Evolutionary conservation across 495 filamentous ascomycete genomes (phyloP).

Genomic region (Podospora sp.): DNA sequence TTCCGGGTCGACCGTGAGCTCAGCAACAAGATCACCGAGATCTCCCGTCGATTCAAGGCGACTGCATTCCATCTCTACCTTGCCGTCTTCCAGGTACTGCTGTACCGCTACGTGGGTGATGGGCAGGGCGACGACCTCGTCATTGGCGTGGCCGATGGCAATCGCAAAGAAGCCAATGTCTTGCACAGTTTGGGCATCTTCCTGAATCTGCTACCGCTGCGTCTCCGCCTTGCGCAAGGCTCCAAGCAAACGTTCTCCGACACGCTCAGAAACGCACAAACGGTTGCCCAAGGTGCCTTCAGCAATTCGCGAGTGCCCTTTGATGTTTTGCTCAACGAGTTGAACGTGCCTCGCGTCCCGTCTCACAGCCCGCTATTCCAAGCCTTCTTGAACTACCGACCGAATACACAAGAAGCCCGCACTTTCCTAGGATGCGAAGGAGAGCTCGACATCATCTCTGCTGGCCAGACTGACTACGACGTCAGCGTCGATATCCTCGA

Average conservation of each 20-base stretch:
- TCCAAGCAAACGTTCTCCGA: conserved; percentile 18
- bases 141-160: conserved; percentile 46
- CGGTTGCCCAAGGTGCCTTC: conserved; percentile 22
- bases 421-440: conserved; percentile 12
- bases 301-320: conserved; percentile 38
- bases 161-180: conserved; percentile 31
- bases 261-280: conserved; percentile 14
- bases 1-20: conserved; percentile 14
- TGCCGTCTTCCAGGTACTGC: conserved; percentile 37
- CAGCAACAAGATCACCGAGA: conserved; percentile 1
- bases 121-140: conserved; percentile 32
- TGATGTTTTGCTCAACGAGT: conserved; percentile 38
- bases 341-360: conserved; percentile 24
- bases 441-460: conserved; percentile 1
- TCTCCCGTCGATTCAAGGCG: conserved; percentile 16
- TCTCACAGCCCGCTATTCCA: conserved; percentile 42
- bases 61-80: conserved; percentile 47
- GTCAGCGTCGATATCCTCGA: conserved; percentile 33
- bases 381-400: conserved; percentile 41
- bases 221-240: conserved; percentile 27
- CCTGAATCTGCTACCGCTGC: conserved; percentile 53
- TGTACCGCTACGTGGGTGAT: conserved; percentile 31
- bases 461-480: conserved; percentile 28
- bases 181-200: conserved; percentile 45
- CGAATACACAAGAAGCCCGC: conserved; percentile 20